phyloP scores from a whole-genome alignment of 2,329 filamentous ascomycete genomes.

The Sclerotinia subarctica region DNA sequence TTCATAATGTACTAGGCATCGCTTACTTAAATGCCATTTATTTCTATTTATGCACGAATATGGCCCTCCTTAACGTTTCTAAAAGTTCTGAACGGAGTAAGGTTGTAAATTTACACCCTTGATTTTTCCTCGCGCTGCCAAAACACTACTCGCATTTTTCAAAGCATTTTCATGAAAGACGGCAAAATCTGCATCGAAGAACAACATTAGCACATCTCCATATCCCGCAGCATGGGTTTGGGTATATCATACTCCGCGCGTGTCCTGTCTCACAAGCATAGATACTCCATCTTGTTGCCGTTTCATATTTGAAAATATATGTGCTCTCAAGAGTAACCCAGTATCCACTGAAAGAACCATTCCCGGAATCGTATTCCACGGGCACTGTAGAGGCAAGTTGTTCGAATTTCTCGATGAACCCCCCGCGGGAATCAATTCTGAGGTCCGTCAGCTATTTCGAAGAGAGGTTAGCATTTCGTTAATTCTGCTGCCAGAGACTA shows the following conservation, averaged over 20 bases:
- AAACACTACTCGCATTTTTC: slow-evolving; percentile 7
- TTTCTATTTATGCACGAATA: background rate
- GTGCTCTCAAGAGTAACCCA: slow-evolving; percentile 9
- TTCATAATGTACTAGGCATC: background rate
- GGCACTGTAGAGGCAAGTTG: slow-evolving; percentile 6
- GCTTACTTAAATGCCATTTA: background rate
- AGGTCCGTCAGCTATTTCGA: background rate
- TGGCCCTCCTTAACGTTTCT: background rate
- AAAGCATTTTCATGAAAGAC: slow-evolving; percentile 13
- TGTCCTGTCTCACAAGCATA: slow-evolving; percentile 14
- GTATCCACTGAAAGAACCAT: slow-evolving; percentile 7
- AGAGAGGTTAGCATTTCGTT: background rate
- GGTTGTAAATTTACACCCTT: slow-evolving; percentile 2
- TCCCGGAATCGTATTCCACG: slow-evolving; percentile 3
- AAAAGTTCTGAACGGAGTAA: slow-evolving; percentile 8
- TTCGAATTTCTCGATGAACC: slow-evolving; percentile 11
- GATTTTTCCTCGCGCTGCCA: slow-evolving; percentile 2
- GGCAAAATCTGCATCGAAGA: background rate
- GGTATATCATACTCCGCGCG: background rate
- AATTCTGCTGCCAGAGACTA: background rate
- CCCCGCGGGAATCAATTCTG: background rate
- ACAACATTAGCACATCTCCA: background rate
- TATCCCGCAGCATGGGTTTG: fast-evolving
- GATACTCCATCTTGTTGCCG: slow-evolving; percentile 11
- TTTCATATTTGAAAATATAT: slow-evolving; percentile 16